A percentile compares a stretch with the other conserved stretches of the same genome.
Conservation (phyloP, 148 eudicot species). For the Chenopodium formosanum region DNA sequence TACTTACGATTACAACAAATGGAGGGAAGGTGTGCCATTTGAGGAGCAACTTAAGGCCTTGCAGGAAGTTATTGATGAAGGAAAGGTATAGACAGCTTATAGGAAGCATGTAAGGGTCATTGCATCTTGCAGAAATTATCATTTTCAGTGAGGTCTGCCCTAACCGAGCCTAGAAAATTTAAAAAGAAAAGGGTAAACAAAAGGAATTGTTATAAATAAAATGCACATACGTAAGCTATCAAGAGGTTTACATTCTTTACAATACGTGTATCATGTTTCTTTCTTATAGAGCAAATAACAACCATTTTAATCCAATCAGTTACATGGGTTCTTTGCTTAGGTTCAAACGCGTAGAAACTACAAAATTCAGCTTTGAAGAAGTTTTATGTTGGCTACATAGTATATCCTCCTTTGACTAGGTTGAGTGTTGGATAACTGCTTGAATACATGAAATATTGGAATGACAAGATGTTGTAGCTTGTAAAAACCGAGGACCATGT, state of each 20-base stretch:
- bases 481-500: neutral
- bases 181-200: too few relatives aligned
- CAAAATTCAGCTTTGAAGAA: neutral
- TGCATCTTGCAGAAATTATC: slow-evolving; percentile 3
- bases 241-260: neutral
- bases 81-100: slow-evolving; percentile 61
- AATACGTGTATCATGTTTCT: neutral
- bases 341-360: neutral
- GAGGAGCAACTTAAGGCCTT: slow-evolving; percentile 85
- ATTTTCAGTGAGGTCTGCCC: neutral
- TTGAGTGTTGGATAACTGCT: neutral
- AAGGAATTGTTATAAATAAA: neutral
- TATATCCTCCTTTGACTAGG: neutral
- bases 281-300: neutral
- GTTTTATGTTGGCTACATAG: neutral
- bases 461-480: neutral
- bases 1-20: slow-evolving; percentile 63
- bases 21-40: slow-evolving; percentile 81
- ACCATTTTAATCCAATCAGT: neutral
- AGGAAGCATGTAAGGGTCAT: neutral
- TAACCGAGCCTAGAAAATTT: neutral
- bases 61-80: slow-evolving; percentile 82
- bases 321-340: neutral
- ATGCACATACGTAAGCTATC: neutral
- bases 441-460: neutral